Percentiles rank a stretch among this genome's conserved stretches.
Conservation (phyloP, 2,329 filamentous ascomycete genomes). For the Bisporella sp. region DNA sequence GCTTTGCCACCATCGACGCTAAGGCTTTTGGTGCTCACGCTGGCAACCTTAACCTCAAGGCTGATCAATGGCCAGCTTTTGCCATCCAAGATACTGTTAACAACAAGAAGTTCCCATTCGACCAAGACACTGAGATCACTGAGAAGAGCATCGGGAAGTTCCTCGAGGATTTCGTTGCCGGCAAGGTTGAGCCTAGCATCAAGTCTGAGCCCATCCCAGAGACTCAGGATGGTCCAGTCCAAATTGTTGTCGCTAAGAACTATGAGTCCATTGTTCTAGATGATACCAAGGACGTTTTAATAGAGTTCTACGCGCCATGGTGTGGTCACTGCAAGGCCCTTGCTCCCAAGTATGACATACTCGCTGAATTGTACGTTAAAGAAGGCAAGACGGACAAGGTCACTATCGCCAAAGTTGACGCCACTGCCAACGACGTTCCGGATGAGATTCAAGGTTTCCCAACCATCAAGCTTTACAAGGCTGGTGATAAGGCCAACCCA, state of each 20-base stretch:
- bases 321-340: slow-evolving; percentile 99
- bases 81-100: slow-evolving; percentile 93
- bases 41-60: slow-evolving; percentile 93
- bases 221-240: slow-evolving; percentile 83
- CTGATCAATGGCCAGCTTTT: slow-evolving; percentile 92
- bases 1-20: slow-evolving; percentile 97
- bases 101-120: slow-evolving; percentile 96
- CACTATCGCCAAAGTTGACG: slow-evolving; percentile 94
- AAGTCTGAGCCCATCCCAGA: slow-evolving; percentile 97
- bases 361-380: slow-evolving; percentile 68
- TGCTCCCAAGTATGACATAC: slow-evolving; percentile 92
- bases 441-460: slow-evolving; percentile 97
- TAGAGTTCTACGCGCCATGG: slow-evolving; percentile 99
- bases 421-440: slow-evolving; percentile 91
- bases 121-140: slow-evolving; percentile 74
- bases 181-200: slow-evolving; percentile 91
- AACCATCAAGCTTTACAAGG: slow-evolving; percentile 96
- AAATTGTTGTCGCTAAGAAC: slow-evolving; percentile 84
- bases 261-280: slow-evolving; percentile 90
- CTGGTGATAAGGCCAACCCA: slow-evolving; percentile 77
- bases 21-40: slow-evolving; percentile 91
- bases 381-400: slow-evolving; percentile 76
- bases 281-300: slow-evolving; percentile 89
- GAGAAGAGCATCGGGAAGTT: slow-evolving; percentile 65
- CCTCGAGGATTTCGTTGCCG: slow-evolving; percentile 75